Percentiles rank a stretch among this genome's conserved stretches.
Conservation (phyloP, 495 filamentous ascomycete species). For the Neurospora intermedia region DNA sequence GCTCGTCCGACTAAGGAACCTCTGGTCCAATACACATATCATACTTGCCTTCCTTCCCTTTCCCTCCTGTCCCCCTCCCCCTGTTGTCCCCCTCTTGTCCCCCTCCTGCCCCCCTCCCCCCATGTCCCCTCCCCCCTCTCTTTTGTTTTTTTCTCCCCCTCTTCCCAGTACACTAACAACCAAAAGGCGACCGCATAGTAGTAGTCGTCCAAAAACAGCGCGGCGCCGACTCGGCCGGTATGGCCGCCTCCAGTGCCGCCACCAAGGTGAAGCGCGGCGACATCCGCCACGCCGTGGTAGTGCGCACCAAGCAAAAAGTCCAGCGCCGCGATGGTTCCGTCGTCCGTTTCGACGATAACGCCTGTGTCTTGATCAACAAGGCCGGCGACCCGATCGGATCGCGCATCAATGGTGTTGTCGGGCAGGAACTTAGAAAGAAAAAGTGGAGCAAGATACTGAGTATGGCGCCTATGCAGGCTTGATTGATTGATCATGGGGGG, state of each 20-base stretch:
- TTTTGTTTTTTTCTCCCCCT: neutral
- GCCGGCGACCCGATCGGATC: constrained; percentile 90
- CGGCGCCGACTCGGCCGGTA: constrained; percentile 40
- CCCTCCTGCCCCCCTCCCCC: too few relatives aligned
- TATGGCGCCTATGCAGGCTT: constrained; percentile 88
- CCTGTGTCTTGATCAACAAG: constrained; percentile 96
- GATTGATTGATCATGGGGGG: too few relatives aligned
- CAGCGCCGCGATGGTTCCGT: constrained; percentile 79
- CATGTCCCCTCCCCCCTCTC: too few relatives aligned
- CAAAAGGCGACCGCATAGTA: constrained; percentile 85
- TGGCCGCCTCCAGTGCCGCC: constrained; percentile 50
- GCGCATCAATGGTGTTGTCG: constrained; percentile 82
- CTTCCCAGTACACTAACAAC: neutral
- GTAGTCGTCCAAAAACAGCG: constrained; percentile 96
- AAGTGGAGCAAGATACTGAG: constrained; percentile 98
- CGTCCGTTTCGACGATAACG: constrained; percentile 93
- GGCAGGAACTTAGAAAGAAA: constrained; percentile 72
- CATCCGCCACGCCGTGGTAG: constrained; percentile 91
- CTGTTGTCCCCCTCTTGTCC: neutral
- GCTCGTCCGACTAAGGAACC: neutral
- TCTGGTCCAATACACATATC: neutral
- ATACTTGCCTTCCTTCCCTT: neutral
- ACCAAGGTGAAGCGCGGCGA: constrained; percentile 95
- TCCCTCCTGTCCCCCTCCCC: neutral
- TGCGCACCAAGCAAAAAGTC: constrained; percentile 78